Conservation (phyloP, 768 basidiomycete genomes). For the Nidularia pulvinata region DNA sequence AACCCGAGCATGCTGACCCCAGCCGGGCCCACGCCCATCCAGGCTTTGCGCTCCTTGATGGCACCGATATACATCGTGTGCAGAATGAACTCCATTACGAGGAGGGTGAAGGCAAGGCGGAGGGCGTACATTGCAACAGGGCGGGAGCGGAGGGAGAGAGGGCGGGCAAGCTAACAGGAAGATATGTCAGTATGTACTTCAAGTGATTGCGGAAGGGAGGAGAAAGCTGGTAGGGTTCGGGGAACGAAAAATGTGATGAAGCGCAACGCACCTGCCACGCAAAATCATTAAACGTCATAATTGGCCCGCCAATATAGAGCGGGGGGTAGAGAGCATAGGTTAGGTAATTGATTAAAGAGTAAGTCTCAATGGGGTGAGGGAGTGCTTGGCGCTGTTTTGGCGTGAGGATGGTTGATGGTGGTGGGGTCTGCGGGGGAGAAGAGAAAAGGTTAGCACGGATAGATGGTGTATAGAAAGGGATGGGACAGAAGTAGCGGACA, state of each 20-base stretch:
- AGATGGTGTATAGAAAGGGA: too few relatives aligned
- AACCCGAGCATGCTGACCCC: conserved; percentile 93
- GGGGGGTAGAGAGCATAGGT: conserved; percentile 92
- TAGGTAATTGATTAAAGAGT: conserved; percentile 73
- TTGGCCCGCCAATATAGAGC: conserved; percentile 94
- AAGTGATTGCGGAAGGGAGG: background rate
- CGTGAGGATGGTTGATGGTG: conserved; percentile 17
- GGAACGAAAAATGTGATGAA: background rate
- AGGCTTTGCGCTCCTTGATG: conserved; percentile 87
- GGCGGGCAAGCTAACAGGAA: too few relatives aligned
- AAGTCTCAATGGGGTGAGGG: conserved; percentile 56
- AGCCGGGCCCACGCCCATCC: conserved; percentile 75
- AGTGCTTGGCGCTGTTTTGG: conserved; percentile 63
- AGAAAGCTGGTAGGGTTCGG: background rate
- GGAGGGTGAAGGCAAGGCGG: conserved; percentile 68
- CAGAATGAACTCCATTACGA: conserved; percentile 89
- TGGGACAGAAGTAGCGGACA: too few relatives aligned
- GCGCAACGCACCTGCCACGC: conserved; percentile 75
- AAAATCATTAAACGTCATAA: conserved; percentile 96
- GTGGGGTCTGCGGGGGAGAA: too few relatives aligned
- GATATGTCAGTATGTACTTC: too few relatives aligned
- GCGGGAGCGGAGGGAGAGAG: conserved; percentile 7
- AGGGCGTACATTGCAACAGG: conserved; percentile 53
- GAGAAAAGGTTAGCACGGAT: too few relatives aligned
- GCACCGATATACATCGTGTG: conserved; percentile 98